phyloP scores from a whole-genome alignment of 1,284 basidiomycete genomes.

The Moniliophthora roreri region DNA sequence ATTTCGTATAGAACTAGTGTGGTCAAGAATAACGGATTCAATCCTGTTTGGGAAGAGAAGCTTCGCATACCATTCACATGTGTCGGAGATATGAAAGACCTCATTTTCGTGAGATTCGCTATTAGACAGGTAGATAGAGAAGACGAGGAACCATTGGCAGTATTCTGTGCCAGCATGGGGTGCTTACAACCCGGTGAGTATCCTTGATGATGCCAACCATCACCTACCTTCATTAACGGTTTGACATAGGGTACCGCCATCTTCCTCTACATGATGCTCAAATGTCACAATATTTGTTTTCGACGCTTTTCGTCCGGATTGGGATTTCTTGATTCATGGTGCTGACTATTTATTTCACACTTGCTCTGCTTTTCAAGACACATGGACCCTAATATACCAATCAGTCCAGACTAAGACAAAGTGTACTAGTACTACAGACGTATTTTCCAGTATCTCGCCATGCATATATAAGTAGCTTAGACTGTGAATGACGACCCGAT shows the following conservation, averaged over 20 bases:
- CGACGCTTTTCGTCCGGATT: conserved; percentile 80
- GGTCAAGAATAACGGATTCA: conserved; percentile 86
- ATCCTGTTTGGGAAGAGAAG: conserved; percentile 83
- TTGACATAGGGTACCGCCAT: conserved; percentile 77
- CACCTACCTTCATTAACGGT: conserved; percentile 5
- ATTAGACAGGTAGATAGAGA: conserved; percentile 62
- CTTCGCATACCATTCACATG: conserved; percentile 72
- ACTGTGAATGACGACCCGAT: too few relatives aligned
- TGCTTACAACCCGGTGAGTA: conserved; percentile 70
- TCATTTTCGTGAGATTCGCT: conserved; percentile 81
- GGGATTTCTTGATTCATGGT: conserved; percentile 27
- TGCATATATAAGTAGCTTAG: too few relatives aligned
- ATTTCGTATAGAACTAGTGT: conserved; percentile 50
- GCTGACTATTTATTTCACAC: too few relatives aligned
- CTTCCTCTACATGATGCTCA: conserved; percentile 84
- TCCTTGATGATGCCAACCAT: conserved; percentile 5
- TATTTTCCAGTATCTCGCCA: too few relatives aligned
- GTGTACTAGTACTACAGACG: too few relatives aligned
- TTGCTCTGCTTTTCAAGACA: too few relatives aligned
- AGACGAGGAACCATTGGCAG: conserved; percentile 65
- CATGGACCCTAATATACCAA: too few relatives aligned
- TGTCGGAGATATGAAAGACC: conserved; percentile 75
- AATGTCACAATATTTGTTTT: conserved; percentile 84
- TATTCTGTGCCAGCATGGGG: conserved; percentile 69
- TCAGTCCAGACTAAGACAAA: too few relatives aligned